Percentiles rank a stretch among this genome's conserved stretches.
These are phyloP conservation scores for Mycotypha africana DNA, from an alignment of 371 early-diverging fungal genomes.

Conservation along the genomic window DNA sequence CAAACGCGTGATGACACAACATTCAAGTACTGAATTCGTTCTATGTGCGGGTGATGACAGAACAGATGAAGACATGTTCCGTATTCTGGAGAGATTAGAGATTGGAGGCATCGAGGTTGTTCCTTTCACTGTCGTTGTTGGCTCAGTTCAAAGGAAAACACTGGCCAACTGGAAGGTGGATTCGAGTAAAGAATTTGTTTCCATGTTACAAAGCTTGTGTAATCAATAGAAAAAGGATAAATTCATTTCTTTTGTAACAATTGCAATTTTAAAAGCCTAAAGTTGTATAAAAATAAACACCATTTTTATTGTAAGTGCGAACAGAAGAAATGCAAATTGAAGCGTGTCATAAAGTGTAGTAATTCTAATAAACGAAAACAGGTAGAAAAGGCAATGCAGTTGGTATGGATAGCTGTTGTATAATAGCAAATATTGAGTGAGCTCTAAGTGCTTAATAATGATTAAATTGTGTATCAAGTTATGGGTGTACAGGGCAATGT, in stretches of 20 bases:
- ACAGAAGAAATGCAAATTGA: too few species aligned
- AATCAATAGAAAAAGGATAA: too few species aligned
- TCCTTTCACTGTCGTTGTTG: slow-evolving; percentile 64
- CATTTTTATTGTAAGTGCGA: too few species aligned
- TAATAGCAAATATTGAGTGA: too few species aligned
- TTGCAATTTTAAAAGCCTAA: neutral
- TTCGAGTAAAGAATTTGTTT: slow-evolving; percentile 36
- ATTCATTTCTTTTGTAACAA: too few species aligned
- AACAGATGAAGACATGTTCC: slow-evolving; percentile 96
- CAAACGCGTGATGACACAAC: slow-evolving; percentile 53
- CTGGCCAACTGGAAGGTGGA: slow-evolving; percentile 74
- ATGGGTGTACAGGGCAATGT: slow-evolving; percentile 34
- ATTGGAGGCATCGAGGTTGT: slow-evolving; percentile 7
- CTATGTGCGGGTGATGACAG: slow-evolving; percentile 93
- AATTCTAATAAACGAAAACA: too few species aligned
- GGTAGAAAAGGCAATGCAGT: too few species aligned
- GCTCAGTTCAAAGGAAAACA: slow-evolving; percentile 70
- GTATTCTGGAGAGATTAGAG: slow-evolving; percentile 41
- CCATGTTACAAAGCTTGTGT: slow-evolving; percentile 6
- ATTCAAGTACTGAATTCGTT: slow-evolving; percentile 72
- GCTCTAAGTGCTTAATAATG: too few species aligned
- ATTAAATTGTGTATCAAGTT: too few species aligned
- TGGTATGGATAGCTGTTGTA: too few species aligned
- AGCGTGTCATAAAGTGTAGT: too few species aligned
- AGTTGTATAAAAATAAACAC: too few species aligned